A percentile compares a stretch with the other conserved stretches of the same genome.
These are phyloP conservation scores for Aurifilum marmelostoma DNA, from an alignment of 2,329 filamentous ascomycete species.

Conservation along the genomic window DNA sequence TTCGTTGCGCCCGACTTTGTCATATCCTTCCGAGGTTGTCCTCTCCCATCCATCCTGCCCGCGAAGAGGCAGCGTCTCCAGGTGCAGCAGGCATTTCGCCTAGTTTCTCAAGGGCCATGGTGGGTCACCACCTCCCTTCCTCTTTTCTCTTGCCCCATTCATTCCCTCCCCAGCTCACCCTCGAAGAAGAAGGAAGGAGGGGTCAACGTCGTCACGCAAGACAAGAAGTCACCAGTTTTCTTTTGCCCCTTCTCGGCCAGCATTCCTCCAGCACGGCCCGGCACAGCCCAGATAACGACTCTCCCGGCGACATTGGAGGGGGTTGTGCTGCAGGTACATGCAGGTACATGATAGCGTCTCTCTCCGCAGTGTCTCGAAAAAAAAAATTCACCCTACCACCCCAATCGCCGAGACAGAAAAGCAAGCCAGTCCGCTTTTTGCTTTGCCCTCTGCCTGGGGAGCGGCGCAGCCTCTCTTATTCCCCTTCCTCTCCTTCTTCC, in stretches of 20 bases:
- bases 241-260: not conserved
- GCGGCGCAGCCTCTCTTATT: not conserved
- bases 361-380: constrained; percentile 5
- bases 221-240: not conserved
- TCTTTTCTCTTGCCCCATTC: not conserved
- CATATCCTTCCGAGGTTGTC: not conserved
- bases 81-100: not conserved
- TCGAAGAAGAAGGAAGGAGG: not conserved
- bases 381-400: not conserved
- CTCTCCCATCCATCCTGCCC: not conserved
- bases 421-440: constrained; percentile 1
- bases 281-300: not conserved
- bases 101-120: not conserved
- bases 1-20: not conserved
- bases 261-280: constrained; percentile 14
- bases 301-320: not conserved
- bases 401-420: constrained; percentile 14
- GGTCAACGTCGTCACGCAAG: constrained; percentile 6
- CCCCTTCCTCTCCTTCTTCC: not conserved
- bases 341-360: constrained; percentile 8
- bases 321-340: constrained; percentile 19
- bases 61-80: not conserved
- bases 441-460: not conserved
- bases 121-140: too few relatives aligned
- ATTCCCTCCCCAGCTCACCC: not conserved